These are phyloP conservation scores for Neoboletus brunneissimus DNA, from an alignment of 768 basidiomycete genomes.

Conservation along the genomic window DNA sequence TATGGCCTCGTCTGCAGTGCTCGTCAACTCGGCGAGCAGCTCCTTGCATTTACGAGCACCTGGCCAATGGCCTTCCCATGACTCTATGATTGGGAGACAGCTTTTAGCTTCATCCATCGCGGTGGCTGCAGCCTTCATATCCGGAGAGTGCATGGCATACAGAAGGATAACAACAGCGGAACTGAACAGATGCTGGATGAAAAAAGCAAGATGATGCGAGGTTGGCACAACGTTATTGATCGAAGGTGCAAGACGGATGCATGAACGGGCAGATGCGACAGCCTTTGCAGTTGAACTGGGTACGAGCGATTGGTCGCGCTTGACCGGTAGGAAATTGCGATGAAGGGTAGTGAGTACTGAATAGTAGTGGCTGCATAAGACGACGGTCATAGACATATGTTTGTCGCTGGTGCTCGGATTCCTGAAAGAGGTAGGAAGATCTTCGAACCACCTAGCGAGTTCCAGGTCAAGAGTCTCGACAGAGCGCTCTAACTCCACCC, in stretches of 20 bases:
- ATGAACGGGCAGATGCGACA: slow-evolving; percentile 79
- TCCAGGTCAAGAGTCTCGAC: slow-evolving; percentile 78
- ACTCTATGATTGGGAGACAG: slow-evolving; percentile 65
- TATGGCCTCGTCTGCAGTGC: slow-evolving; percentile 68
- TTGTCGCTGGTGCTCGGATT: slow-evolving; percentile 69
- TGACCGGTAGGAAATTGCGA: slow-evolving; percentile 82
- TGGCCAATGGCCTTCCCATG: slow-evolving; percentile 86
- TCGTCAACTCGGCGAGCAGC: slow-evolving; percentile 65
- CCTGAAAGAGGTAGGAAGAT: slow-evolving; percentile 73
- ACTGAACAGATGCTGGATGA: slow-evolving; percentile 87
- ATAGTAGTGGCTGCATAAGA: slow-evolving; percentile 87
- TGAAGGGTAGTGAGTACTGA: slow-evolving; percentile 84
- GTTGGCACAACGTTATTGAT: slow-evolving; percentile 81
- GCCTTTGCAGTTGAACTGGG: slow-evolving; percentile 78
- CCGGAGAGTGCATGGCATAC: slow-evolving; percentile 81
- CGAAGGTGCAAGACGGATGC: slow-evolving; percentile 80
- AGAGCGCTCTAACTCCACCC: slow-evolving; percentile 68
- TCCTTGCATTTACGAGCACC: slow-evolving; percentile 87
- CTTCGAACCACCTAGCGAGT: slow-evolving; percentile 80
- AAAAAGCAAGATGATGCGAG: slow-evolving; percentile 85
- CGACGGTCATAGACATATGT: slow-evolving; percentile 82
- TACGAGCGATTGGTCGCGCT: slow-evolving; percentile 63
- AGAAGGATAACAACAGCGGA: slow-evolving; percentile 82
- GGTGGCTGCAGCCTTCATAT: slow-evolving; percentile 56
- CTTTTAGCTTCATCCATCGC: slow-evolving; percentile 84